Base-by-base conservation (phyloP, 768 basidiomycete genomes). In the Psilocybe cubensis region DNA sequence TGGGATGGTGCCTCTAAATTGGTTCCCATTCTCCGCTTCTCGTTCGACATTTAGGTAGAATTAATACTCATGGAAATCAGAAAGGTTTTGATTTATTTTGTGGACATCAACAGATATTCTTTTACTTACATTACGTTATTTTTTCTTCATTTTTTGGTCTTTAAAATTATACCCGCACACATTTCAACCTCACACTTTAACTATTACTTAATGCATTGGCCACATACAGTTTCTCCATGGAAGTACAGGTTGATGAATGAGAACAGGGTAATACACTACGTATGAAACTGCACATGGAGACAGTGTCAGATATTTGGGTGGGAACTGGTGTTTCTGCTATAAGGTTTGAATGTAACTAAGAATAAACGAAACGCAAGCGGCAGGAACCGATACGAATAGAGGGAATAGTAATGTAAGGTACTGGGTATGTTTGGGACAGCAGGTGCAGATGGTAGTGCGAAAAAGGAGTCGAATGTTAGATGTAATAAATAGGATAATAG, bases 1-100 rank as follows among this genome's bases (percentile, higher is more conserved):
- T 91, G 55, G 90, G 89, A 5, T 87, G 84, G 82, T 90, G 87
- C 70, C 70, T 89, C 23, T 85, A 70, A 59, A 35, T n/a, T n/a
- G n/a, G n/a, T n/a, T n/a, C n/a, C n/a, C n/a, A n/a, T n/a, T n/a
- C n/a, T n/a, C n/a, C n/a, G n/a, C n/a, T n/a, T n/a, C n/a, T n/a
- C 35, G 12, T 40, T 31, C 3, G 24, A 14, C 47, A 31, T 49
- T 49, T 27, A 23, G 43, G 43, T 2, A 21, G 20, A 38, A 38
- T 5, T 11, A 38, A 38, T 11, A n/a, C 12, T 11, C 35, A 14
- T 38, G n/a, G 43, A 45, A n/a, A 4, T n/a, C 6, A 11, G 43
- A 7, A 23, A 6, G 43, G 24, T 45, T 23, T 45, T 20, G 43
- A 45, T 45, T 23, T 45, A 45, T 21, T 27, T 27, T 27, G 43